Conservation (phyloP, 2,329 filamentous ascomycete species). For the Exserohilum rostratum region DNA sequence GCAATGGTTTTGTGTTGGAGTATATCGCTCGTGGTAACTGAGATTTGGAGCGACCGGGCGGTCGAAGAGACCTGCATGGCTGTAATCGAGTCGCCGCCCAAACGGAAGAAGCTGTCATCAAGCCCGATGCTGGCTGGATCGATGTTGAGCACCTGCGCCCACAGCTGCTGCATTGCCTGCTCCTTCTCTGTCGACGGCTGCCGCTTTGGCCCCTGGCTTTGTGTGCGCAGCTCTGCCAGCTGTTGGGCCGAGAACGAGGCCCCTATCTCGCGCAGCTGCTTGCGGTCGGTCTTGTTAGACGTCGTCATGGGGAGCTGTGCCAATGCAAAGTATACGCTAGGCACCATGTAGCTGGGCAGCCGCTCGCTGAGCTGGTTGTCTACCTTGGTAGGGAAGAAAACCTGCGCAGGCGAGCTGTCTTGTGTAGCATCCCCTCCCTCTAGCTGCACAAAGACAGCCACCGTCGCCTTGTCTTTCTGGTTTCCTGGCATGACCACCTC, state of each 20-base stretch:
- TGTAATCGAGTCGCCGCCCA: conserved; percentile 35
- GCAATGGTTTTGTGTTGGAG: too few relatives aligned
- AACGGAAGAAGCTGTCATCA: conserved; percentile 24
- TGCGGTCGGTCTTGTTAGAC: conserved; percentile 51
- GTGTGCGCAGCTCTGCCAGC: not conserved
- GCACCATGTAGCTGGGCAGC: conserved; percentile 3
- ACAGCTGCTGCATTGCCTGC: conserved; percentile 7
- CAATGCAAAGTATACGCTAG: conserved; percentile 1
- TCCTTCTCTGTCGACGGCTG: conserved; percentile 4
- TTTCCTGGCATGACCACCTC: too few relatives aligned
- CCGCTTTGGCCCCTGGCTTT: not conserved
- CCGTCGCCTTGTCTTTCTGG: too few relatives aligned
- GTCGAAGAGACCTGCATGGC: too few relatives aligned
- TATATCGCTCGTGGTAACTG: too few relatives aligned
- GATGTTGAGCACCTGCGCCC: conserved; percentile 9
- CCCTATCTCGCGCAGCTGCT: conserved; percentile 13
- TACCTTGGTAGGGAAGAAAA: not conserved
- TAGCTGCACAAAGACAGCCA: too few relatives aligned
- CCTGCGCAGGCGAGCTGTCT: not conserved
- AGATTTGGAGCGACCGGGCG: too few relatives aligned
- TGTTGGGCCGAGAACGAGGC: conserved; percentile 7
- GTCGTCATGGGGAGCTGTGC: conserved; percentile 44
- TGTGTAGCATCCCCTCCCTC: too few relatives aligned
- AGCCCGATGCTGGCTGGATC: conserved; percentile 6
- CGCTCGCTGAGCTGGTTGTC: not conserved